Conservation (phyloP, 768 basidiomycete genomes). For the Amanita polypyramis region DNA sequence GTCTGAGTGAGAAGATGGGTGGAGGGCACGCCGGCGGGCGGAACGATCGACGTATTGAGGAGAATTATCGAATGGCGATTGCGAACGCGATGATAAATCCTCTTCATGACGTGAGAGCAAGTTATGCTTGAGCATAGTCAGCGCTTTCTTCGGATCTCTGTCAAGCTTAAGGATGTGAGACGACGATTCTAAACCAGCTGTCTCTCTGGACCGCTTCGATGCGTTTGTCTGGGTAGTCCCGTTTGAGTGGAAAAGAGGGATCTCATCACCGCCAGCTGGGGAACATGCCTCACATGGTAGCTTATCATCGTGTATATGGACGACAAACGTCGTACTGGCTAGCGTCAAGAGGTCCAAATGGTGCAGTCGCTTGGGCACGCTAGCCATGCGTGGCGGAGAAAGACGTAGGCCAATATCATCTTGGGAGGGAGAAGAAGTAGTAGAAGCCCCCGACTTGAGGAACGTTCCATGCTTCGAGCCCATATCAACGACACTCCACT, state of each 20-base stretch:
- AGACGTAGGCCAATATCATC: conserved; percentile 34
- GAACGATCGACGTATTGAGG: conserved; percentile 55
- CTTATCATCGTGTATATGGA: conserved; percentile 57
- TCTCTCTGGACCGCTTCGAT: conserved; percentile 19
- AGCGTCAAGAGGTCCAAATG: conserved; percentile 60
- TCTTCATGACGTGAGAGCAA: conserved; percentile 43
- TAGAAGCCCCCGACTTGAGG: conserved; percentile 24
- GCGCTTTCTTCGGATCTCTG: conserved; percentile 52
- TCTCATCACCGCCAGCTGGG: conserved; percentile 37
- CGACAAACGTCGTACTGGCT: conserved; percentile 59
- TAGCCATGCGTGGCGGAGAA: conserved; percentile 56
- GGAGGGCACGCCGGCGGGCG: conserved; percentile 54
- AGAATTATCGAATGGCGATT: conserved; percentile 10
- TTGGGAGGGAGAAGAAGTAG: conserved; percentile 15
- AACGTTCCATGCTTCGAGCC: conserved; percentile 82
- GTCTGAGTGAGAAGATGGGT: conserved; percentile 40
- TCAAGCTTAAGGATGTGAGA: conserved; percentile 15
- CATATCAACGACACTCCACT: conserved; percentile 77
- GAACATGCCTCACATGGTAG: conserved; percentile 58
- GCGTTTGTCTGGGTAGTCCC: conserved; percentile 15
- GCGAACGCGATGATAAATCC: conserved; percentile 12
- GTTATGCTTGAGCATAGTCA: conserved; percentile 53
- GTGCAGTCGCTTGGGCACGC: conserved; percentile 49
- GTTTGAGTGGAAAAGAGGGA: conserved; percentile 42
- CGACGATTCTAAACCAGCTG: conserved; percentile 18